A percentile compares a stretch with the other conserved stretches of the same genome.
phyloP scores from a whole-genome alignment of 2,329 filamentous ascomycete species.

The Diaporthe longicolla region DNA sequence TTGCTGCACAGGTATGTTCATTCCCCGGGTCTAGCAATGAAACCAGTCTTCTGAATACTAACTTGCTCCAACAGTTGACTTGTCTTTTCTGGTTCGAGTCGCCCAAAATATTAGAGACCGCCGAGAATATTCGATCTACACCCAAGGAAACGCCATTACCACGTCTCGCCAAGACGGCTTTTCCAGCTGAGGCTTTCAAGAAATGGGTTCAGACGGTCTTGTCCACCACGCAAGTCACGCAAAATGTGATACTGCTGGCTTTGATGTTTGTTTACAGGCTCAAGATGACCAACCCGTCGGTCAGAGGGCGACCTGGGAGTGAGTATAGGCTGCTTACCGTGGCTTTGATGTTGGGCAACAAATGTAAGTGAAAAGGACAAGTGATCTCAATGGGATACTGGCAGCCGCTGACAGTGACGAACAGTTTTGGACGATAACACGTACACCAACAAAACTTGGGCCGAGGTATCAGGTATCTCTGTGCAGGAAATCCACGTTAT shows the following conservation, averaged over 20 bases:
- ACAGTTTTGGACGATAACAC: slow-evolving; percentile 96
- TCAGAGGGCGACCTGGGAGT: slow-evolving; percentile 92
- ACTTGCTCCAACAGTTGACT: slow-evolving; percentile 75
- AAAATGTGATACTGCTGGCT: slow-evolving; percentile 92
- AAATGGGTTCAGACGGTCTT: slow-evolving; percentile 96
- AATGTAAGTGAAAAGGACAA: slow-evolving; percentile 73
- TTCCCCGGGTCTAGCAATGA: neutral
- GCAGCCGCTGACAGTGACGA: slow-evolving; percentile 31
- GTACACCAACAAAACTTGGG: slow-evolving; percentile 99
- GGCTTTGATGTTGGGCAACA: slow-evolving; percentile 97
- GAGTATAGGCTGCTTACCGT: slow-evolving; percentile 95
- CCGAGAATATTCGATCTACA: slow-evolving; percentile 71
- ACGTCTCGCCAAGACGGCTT: slow-evolving; percentile 77
- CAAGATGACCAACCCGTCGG: slow-evolving; percentile 89
- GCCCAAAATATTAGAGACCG: slow-evolving; percentile 81
- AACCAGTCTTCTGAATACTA: neutral
- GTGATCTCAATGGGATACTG: neutral
- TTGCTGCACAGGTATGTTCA: slow-evolving; percentile 80
- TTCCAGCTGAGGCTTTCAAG: slow-evolving; percentile 83
- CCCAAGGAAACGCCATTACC: slow-evolving; percentile 58
- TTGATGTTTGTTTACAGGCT: slow-evolving; percentile 93
- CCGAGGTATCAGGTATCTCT: slow-evolving; percentile 93
- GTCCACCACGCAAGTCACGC: slow-evolving; percentile 94
- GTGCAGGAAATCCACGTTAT: slow-evolving; percentile 98
- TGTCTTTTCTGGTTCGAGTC: slow-evolving; percentile 99